Percentiles rank a stretch among this genome's conserved stretches.
These are phyloP conservation scores for Castanopsis chinensis DNA, from an alignment of 306 rosid species.

Conservation along the genomic window DNA sequence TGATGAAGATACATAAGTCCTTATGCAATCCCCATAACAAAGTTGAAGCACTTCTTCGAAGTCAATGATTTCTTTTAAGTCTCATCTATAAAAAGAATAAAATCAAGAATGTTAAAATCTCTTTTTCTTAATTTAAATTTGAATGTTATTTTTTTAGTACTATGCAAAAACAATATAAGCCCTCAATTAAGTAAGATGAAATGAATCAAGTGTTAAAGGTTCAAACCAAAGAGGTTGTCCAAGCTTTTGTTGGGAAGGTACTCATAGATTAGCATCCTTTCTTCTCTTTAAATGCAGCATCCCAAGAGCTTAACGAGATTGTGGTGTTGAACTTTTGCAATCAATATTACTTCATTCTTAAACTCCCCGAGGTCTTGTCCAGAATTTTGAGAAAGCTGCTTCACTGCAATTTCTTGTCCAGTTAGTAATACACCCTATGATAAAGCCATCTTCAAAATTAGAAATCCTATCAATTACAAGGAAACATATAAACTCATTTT, in stretches of 20 bases:
- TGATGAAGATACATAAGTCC: conserved; percentile 54
- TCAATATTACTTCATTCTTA: conserved; percentile 41
- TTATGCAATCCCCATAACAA: conserved; percentile 47
- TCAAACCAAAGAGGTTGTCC: conserved; percentile 39
- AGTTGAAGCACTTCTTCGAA: conserved; percentile 41
- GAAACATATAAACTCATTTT: not conserved
- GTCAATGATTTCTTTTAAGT: conserved; percentile 15
- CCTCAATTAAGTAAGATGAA: not conserved
- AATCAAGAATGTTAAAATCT: not conserved
- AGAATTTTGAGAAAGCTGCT: conserved; percentile 31
- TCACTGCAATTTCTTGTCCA: conserved; percentile 40
- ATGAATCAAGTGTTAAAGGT: not conserved
- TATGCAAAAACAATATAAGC: not conserved
- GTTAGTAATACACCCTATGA: conserved; percentile 36
- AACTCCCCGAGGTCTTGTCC: conserved; percentile 42
- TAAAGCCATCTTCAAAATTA: not conserved
- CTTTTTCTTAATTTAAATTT: not conserved
- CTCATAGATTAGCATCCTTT: conserved; percentile 37
- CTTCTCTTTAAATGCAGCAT: conserved; percentile 40
- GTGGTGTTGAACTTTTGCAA: conserved; percentile 43
- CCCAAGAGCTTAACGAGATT: conserved; percentile 46
- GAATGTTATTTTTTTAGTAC: not conserved
- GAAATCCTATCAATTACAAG: not conserved
- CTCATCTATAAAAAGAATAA: conserved; percentile 29
- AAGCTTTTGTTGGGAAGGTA: conserved; percentile 46